Percentiles rank a stretch among this genome's conserved stretches.
Evolutionary conservation across 768 basidiomycete genomes (phyloP).

Genomic region (Tylopilus felleus): DNA sequence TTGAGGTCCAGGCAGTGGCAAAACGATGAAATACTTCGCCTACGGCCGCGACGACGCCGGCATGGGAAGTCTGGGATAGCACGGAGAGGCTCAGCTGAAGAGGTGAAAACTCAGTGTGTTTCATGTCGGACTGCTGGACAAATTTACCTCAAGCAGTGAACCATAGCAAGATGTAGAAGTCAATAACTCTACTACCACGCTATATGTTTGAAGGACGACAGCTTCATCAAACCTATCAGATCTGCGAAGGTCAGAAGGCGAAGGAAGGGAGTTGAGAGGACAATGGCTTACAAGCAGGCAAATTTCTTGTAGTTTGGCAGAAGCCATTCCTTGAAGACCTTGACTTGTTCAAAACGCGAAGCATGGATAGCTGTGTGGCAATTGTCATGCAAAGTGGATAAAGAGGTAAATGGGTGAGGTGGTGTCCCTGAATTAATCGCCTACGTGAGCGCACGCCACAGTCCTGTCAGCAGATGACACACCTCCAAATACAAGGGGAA

Average conservation of each 20-base stretch:
- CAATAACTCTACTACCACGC: conserved; percentile 57
- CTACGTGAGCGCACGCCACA: conserved; percentile 3
- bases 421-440: conserved; percentile 31
- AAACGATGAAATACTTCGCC: conserved; percentile 74
- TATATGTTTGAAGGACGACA: conserved; percentile 51
- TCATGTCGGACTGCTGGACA: neutral
- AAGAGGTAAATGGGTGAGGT: conserved; percentile 31
- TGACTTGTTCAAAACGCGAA: conserved; percentile 71
- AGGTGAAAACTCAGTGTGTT: conserved; percentile 5
- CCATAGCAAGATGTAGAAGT: conserved; percentile 61
- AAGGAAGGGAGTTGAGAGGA: neutral
- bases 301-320: conserved; percentile 62
- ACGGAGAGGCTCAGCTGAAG: conserved; percentile 51
- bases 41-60: conserved; percentile 54
- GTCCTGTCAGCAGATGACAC: neutral
- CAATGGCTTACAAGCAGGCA: conserved; percentile 42
- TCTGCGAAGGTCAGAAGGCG: conserved; percentile 10
- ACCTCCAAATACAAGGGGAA: conserved; percentile 73
- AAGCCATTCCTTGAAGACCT: conserved; percentile 69
- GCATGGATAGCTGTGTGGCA: conserved; percentile 51
- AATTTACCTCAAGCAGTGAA: conserved; percentile 60
- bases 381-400: conserved; percentile 36
- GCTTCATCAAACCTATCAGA: conserved; percentile 33
- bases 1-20: conserved; percentile 72
- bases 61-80: conserved; percentile 49